Evolutionary conservation across 768 basidiomycete genomes (phyloP).

Genomic region (Tubosaeta brunneosetosa): DNA sequence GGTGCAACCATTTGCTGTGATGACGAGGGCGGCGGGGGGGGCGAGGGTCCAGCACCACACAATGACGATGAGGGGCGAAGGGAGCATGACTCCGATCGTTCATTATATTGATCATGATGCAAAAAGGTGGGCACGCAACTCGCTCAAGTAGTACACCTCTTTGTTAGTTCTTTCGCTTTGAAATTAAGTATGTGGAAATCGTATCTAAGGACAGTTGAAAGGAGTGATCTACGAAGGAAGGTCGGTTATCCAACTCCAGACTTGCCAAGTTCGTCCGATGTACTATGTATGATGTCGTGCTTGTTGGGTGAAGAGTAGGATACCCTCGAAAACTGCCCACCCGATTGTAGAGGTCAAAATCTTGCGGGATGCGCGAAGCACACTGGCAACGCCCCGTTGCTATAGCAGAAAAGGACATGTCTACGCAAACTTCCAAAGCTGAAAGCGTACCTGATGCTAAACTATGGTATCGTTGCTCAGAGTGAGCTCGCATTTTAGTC

Average conservation of each 20-base stretch:
- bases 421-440: not conserved
- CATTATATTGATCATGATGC: too few species aligned
- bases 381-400: constrained; percentile 77
- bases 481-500: constrained; percentile 93
- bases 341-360: constrained; percentile 85
- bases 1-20: too few species aligned
- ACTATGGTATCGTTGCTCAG: constrained; percentile 68
- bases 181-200: too few species aligned
- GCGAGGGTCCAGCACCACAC: too few species aligned
- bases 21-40: too few species aligned
- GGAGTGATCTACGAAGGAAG: constrained; percentile 93
- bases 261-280: constrained; percentile 84
- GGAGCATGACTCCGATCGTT: too few species aligned
- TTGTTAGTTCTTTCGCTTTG: too few species aligned
- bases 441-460: constrained; percentile 53
- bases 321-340: constrained; percentile 87
- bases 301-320: constrained; percentile 55
- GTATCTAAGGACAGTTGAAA: constrained; percentile 31
- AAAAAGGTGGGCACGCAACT: too few species aligned
- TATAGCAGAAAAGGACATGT: constrained; percentile 26
- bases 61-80: too few species aligned
- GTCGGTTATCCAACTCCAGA: constrained; percentile 96
- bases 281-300: not conserved
- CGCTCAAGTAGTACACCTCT: too few species aligned
- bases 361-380: constrained; percentile 76